Percentiles rank a stretch among this genome's conserved stretches.
Evolutionary conservation across 2,329 filamentous ascomycete genomes (phyloP).

Genomic region (Alternaria brassicae): DNA sequence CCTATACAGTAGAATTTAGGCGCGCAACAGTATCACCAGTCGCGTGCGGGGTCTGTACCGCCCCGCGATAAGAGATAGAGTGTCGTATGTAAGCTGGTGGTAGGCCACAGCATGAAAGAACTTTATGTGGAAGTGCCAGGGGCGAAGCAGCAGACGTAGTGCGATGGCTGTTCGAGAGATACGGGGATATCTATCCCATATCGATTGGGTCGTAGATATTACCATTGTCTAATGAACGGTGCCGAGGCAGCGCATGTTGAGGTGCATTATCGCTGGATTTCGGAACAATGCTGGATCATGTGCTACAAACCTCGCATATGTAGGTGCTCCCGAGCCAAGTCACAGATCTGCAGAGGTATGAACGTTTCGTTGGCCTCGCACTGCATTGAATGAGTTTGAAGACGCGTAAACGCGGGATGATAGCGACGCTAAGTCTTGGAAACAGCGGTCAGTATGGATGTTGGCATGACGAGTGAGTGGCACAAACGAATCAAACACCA

Average conservation of each 20-base stretch:
- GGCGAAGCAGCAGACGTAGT: slow-evolving; percentile 15
- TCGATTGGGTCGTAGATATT: slow-evolving; percentile 17
- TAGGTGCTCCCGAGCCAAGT: slow-evolving; percentile 13
- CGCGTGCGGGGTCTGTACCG: not conserved
- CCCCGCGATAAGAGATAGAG: not conserved
- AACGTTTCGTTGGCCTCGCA: slow-evolving; percentile 28
- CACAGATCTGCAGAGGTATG: slow-evolving; percentile 14
- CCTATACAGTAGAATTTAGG: not conserved
- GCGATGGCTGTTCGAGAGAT: slow-evolving; percentile 16
- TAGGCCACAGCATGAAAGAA: not conserved
- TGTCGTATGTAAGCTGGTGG: not conserved
- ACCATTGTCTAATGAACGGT: slow-evolving; percentile 19
- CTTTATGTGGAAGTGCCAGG: not conserved
- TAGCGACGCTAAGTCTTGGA: slow-evolving; percentile 4
- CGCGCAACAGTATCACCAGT: not conserved
- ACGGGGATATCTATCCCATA: slow-evolving; percentile 25
- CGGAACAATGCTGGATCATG: slow-evolving; percentile 28
- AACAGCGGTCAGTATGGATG: slow-evolving; percentile 6
- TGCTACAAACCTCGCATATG: slow-evolving; percentile 26
- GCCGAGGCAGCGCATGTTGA: slow-evolving; percentile 15
- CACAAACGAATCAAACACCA: not conserved
- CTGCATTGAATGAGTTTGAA: slow-evolving; percentile 13
- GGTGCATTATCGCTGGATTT: slow-evolving; percentile 14
- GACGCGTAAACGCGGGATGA: slow-evolving; percentile 25
- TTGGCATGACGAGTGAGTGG: not conserved